Evolutionary conservation across 169 alveolate genomes (phyloP).

Genomic region (Plasmodium berghei): DNA sequence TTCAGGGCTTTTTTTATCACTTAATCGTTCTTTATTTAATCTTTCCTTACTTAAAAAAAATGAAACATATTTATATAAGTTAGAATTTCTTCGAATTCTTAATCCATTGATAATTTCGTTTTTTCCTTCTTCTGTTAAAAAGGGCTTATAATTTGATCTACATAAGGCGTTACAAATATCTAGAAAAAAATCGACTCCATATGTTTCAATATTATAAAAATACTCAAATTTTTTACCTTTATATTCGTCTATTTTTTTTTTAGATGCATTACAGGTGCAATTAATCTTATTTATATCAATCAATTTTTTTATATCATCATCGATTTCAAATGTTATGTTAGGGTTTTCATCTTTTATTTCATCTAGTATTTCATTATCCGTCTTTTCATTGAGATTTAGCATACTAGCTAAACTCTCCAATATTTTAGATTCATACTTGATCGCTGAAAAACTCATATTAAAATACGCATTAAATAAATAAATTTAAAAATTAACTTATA

Average conservation of each 20-base stretch:
- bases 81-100: constrained; percentile 69
- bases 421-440: constrained; percentile 56
- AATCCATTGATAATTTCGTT: constrained; percentile 67
- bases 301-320: constrained; percentile 57
- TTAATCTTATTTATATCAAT: constrained; percentile 63
- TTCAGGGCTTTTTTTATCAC: constrained; percentile 73
- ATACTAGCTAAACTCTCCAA: constrained; percentile 53
- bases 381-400: constrained; percentile 58
- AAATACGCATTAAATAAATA: not conserved
- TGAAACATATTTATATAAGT: constrained; percentile 74
- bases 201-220: constrained; percentile 62
- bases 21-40: constrained; percentile 63
- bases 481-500: constrained; percentile 2
- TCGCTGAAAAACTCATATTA: constrained; percentile 61
- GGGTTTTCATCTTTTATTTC: constrained; percentile 41
- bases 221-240: constrained; percentile 57
- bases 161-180: constrained; percentile 72
- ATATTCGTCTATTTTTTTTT: constrained; percentile 57
- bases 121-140: constrained; percentile 75
- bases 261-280: constrained; percentile 73
- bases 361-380: constrained; percentile 46
- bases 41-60: constrained; percentile 77
- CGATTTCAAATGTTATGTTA: constrained; percentile 34
- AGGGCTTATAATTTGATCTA: constrained; percentile 66
- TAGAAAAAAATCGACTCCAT: constrained; percentile 68